A percentile compares a stretch with the other conserved stretches of the same genome.
These are phyloP conservation scores for Fraxinus sp. DNA, from an alignment of 305 asterid species.

Conservation along the genomic window DNA sequence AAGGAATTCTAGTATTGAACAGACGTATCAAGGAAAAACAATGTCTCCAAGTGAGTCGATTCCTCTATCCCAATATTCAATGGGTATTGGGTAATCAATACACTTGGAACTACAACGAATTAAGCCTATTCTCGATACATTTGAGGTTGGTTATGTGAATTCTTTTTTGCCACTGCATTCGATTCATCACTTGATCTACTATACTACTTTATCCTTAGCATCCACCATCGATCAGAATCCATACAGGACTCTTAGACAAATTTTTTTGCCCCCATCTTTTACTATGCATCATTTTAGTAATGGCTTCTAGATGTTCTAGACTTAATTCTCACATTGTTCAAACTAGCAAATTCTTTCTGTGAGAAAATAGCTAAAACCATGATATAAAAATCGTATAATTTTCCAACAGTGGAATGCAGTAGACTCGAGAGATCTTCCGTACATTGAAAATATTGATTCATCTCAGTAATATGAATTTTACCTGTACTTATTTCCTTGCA, in stretches of 20 bases:
- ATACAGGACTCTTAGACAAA: background rate
- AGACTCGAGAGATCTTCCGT: background rate
- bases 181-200: background rate
- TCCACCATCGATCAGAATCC: background rate
- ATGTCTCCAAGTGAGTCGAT: background rate
- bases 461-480: constrained; percentile 6
- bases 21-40: background rate
- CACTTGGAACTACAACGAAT: background rate
- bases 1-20: background rate
- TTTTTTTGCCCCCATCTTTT: background rate
- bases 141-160: background rate
- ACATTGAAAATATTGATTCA: background rate
- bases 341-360: background rate
- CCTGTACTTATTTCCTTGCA: constrained; percentile 29
- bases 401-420: background rate
- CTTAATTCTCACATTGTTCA: background rate
- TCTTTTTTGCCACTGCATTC: background rate
- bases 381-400: background rate
- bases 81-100: constrained; percentile 3
- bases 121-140: background rate
- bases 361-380: background rate
- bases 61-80: background rate
- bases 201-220: background rate
- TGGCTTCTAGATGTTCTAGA: background rate
- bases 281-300: background rate